Base-by-base conservation (phyloP, 139 green algal genomes). In the Picochlorum sp. region DNA sequence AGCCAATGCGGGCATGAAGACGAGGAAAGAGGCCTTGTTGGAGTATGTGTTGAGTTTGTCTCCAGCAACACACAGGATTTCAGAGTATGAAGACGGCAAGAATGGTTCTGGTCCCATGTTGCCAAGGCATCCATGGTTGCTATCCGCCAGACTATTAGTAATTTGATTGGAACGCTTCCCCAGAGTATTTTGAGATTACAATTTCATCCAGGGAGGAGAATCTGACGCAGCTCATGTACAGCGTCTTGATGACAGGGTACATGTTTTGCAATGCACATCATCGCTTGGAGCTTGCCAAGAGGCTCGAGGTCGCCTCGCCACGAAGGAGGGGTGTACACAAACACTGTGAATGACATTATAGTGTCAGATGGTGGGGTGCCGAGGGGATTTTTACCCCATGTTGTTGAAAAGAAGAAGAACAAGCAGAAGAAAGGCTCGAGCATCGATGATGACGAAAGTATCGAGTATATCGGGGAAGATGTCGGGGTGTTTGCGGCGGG, bases 221-320 rank as follows among this genome's bases (percentile, higher is more conserved):
- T 64, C 68, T 96, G 37, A 83, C 88, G 20, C 81, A 94, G 69
- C 81, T 96, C 1, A 92, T 96, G 81, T 86, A 83, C 65, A 88
- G 63, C 37, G 79, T 94, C 24, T 76, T 95, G 34, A 89, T 89
- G 73, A 92, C 86, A 1, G 90, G 90, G 6, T 90, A 90, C 78
- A 76, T 88, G 78, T 91, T 96, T 69, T 69, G 84, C 7, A 89
- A 90, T 65, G 89, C 82, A 3, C 77, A 88, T 71, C 88, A 83
- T 72, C 75, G 84, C 4, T 56, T 94, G 63, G 83, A 93, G 52
- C 75, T 95, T 9, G 14, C 61, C 32, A 66, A 66, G 21, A 66
- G 49, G 8, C n/a, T 66, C 0, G 24, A 32, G 15, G 18, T 32
- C 5, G 14, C 58, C 7, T 65, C 23, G 15, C 23, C 58, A 10